Evolutionary conservation across 2,329 filamentous ascomycete genomes (phyloP).

Genomic region (Dothiorella sarmentorum): DNA sequence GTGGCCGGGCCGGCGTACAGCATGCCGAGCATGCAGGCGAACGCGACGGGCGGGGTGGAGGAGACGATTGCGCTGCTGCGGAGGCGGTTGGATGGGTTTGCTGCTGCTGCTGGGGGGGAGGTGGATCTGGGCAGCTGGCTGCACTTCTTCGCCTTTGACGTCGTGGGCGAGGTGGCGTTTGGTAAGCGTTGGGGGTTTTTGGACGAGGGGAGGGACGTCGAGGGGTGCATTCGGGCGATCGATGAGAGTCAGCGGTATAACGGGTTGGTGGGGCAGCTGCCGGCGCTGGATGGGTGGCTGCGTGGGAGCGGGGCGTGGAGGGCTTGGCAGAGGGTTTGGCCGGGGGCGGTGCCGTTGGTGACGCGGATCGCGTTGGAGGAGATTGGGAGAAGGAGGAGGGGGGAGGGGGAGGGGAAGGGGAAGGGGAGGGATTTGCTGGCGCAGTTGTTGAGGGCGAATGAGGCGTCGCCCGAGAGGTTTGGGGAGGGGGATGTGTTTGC

Average conservation of each 20-base stretch:
- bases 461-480: not conserved
- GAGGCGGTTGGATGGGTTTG: conserved; percentile 27
- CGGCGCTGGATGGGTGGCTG: conserved; percentile 8
- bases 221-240: conserved; percentile 19
- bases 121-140: conserved; percentile 40
- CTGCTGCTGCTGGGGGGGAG: not conserved
- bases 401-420: not conserved
- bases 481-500: conserved; percentile 9
- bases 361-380: conserved; percentile 8
- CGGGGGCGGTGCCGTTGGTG: conserved; percentile 4
- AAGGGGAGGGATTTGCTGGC: conserved; percentile 1
- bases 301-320: conserved; percentile 9
- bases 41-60: conserved; percentile 31
- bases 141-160: conserved; percentile 29
- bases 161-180: conserved; percentile 23
- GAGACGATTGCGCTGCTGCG: conserved; percentile 27
- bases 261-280: conserved; percentile 20
- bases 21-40: conserved; percentile 23
- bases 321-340: not conserved
- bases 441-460: conserved; percentile 8
- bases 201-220: conserved; percentile 19
- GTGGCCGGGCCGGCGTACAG: conserved; percentile 23
- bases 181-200: conserved; percentile 21
- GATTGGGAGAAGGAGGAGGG: not conserved
- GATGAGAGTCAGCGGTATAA: conserved; percentile 30